Percentiles rank a stretch among this genome's conserved stretches.
Evolutionary conservation across 768 basidiomycete species (phyloP).

Genomic region (Postia placenta): DNA sequence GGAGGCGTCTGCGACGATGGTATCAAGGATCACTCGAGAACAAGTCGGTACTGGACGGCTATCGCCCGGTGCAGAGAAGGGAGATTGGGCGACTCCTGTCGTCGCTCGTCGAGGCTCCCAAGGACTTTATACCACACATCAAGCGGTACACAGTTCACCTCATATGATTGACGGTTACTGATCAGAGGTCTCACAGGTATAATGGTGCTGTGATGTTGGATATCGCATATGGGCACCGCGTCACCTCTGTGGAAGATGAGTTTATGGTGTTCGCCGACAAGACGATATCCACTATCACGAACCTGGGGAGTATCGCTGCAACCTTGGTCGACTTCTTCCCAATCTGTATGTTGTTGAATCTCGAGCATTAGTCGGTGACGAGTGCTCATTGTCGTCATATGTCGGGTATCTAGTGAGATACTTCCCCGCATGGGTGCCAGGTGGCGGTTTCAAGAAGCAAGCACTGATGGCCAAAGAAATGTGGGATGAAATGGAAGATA

Average conservation of each 20-base stretch:
- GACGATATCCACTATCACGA: conserved; percentile 9
- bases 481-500: conserved; percentile 9
- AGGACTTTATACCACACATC: conserved; percentile 19
- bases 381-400: background rate
- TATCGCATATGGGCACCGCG: conserved; percentile 28
- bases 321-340: conserved; percentile 29
- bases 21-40: conserved; percentile 6
- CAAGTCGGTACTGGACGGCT: background rate
- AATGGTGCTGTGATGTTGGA: conserved; percentile 25
- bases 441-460: conserved; percentile 16
- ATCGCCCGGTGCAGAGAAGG: conserved; percentile 6
- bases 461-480: conserved; percentile 10
- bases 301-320: conserved; percentile 22
- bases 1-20: conserved; percentile 2
- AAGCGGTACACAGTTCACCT: background rate
- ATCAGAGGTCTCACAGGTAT: conserved; percentile 15
- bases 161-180: background rate
- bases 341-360: conserved; percentile 16
- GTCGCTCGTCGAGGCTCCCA: conserved; percentile 22
- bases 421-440: conserved; percentile 18
- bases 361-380: too few relatives aligned
- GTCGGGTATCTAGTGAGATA: conserved; percentile 12
- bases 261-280: conserved; percentile 23
- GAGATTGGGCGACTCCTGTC: conserved; percentile 21
- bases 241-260: conserved; percentile 23